phyloP scores from a whole-genome alignment of 2,329 filamentous ascomycete genomes.

The Aspergillus terreus region DNA sequence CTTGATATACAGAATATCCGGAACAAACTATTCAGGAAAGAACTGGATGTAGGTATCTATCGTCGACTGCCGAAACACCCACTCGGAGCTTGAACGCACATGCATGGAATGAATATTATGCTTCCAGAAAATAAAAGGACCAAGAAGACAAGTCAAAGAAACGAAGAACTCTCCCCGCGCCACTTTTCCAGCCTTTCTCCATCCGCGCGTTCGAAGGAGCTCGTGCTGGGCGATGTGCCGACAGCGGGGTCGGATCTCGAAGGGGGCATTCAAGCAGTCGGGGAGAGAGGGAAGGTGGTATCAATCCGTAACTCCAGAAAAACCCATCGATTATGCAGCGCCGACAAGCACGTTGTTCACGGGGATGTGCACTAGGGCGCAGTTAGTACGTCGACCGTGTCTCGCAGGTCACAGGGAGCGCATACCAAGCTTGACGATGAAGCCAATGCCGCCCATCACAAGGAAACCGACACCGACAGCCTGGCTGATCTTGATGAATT shows the following conservation, averaged over 20 bases:
- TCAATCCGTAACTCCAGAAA: background rate
- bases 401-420: conserved; percentile 7
- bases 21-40: background rate
- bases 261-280: background rate
- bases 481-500: conserved; percentile 60
- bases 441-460: conserved; percentile 56
- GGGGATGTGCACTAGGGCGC: conserved; percentile 44
- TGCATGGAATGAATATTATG: background rate
- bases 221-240: background rate
- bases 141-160: conserved; percentile 1
- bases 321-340: conserved; percentile 32
- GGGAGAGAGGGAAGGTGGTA: background rate
- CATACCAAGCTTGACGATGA: conserved; percentile 59
- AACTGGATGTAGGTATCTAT: background rate
- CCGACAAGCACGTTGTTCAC: conserved; percentile 51
- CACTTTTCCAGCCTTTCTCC: background rate
- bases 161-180: background rate
- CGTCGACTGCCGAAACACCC: background rate
- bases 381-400: conserved; percentile 11
- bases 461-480: conserved; percentile 59
- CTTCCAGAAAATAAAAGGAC: background rate
- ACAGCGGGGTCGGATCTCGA: background rate
- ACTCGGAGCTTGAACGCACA: background rate
- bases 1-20: background rate
- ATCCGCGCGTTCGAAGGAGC: background rate